Percentiles rank a stretch among this genome's conserved stretches.
Evolutionary conservation across 345 rosid genomes (phyloP).

Genomic region (Lepidium didymum): DNA sequence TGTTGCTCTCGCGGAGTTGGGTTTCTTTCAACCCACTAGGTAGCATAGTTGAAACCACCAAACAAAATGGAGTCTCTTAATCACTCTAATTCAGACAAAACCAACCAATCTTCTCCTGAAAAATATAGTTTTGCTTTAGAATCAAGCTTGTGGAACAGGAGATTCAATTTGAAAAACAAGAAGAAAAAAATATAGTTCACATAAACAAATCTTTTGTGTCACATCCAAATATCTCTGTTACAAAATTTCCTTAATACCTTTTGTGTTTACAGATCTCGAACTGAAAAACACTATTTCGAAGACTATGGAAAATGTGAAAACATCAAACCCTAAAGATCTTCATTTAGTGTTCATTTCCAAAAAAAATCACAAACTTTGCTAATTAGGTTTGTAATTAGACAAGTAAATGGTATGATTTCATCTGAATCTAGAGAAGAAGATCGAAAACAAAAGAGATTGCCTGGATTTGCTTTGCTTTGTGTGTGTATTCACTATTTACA

Average conservation of each 20-base stretch:
- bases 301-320: slow-evolving; percentile 4
- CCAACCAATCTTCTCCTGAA: slow-evolving; percentile 1
- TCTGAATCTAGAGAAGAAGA: slow-evolving; percentile 9
- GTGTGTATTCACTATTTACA: background rate
- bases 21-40: slow-evolving; percentile 70
- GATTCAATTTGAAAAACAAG: background rate
- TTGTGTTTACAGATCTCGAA: slow-evolving; percentile 3
- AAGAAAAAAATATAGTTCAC: background rate
- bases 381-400: background rate
- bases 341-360: background rate
- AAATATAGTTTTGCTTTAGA: background rate
- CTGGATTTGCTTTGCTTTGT: slow-evolving; percentile 9
- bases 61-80: slow-evolving; percentile 3
- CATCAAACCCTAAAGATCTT: slow-evolving; percentile 10
- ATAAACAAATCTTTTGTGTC: background rate
- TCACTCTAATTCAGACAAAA: slow-evolving; percentile 1
- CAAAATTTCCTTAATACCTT: background rate
- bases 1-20: slow-evolving; percentile 61
- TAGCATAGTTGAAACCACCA: slow-evolving; percentile 58
- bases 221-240: background rate
- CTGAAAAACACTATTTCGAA: background rate
- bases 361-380: background rate
- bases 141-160: background rate
- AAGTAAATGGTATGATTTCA: background rate
- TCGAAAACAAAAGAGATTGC: slow-evolving; percentile 8